Evolutionary conservation across 805 yeast species (phyloP).

Genomic region (Wickerhamomyces canadensis): DNA sequence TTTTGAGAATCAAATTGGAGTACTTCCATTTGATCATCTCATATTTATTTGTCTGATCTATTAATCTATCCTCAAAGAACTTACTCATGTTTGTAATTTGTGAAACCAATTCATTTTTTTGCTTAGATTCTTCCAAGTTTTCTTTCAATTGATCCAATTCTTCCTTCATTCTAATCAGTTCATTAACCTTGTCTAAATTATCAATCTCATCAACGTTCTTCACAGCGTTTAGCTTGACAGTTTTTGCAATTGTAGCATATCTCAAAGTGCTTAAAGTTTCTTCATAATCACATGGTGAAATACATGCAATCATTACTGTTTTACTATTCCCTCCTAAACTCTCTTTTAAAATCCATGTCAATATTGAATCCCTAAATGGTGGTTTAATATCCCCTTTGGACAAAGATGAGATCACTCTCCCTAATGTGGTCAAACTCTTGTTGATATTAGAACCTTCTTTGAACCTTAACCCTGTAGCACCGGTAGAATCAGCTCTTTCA

Average conservation of each 20-base stretch:
- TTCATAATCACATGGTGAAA: slow-evolving; percentile 74
- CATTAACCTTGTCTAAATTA: slow-evolving; percentile 10
- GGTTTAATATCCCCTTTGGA: slow-evolving; percentile 34
- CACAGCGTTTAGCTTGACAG: slow-evolving; percentile 57
- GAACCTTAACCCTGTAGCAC: slow-evolving; percentile 54
- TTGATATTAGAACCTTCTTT: slow-evolving; percentile 76
- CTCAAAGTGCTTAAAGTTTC: slow-evolving; percentile 72
- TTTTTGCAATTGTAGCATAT: slow-evolving; percentile 73
- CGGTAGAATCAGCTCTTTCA: slow-evolving; percentile 61
- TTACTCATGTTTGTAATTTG: slow-evolving; percentile 19
- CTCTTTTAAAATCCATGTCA: slow-evolving; percentile 73
- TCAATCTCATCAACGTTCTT: slow-evolving; percentile 30
- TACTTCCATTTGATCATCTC: slow-evolving; percentile 12
- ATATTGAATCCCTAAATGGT: slow-evolving; percentile 53
- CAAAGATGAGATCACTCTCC: slow-evolving; percentile 54
- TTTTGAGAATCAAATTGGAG: slow-evolving; percentile 1
- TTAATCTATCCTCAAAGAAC: slow-evolving; percentile 23
- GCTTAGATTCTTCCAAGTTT: slow-evolving; percentile 14
- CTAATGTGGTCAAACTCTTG: slow-evolving; percentile 71
- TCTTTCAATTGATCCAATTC: slow-evolving; percentile 17
- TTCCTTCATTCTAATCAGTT: slow-evolving; percentile 11
- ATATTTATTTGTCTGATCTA: slow-evolving; percentile 24
- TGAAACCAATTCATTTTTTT: slow-evolving; percentile 16
- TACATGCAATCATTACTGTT: slow-evolving; percentile 82
- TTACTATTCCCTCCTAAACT: slow-evolving; percentile 82